Percentiles rank a stretch among this genome's conserved stretches.
phyloP scores from a whole-genome alignment of 345 rosid species.

The Corchorus capsularis region DNA sequence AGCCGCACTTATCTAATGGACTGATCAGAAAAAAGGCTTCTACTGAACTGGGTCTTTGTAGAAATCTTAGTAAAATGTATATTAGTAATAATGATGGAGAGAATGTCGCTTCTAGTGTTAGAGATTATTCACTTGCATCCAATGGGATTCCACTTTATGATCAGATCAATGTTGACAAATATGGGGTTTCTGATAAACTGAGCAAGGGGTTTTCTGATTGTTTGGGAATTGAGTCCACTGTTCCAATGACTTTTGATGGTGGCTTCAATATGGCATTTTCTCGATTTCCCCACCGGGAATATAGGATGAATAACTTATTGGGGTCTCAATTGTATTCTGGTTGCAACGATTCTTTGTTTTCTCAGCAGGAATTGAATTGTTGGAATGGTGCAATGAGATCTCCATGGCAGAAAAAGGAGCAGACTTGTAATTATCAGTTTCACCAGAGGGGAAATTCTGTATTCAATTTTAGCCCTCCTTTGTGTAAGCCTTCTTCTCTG shows the following conservation, averaged over 20 bases:
- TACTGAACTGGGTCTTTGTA: constrained; percentile 26
- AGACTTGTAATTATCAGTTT: constrained; percentile 8
- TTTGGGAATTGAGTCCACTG: constrained; percentile 17
- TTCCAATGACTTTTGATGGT: constrained; percentile 20
- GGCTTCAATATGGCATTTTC: constrained; percentile 10
- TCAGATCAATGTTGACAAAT: constrained; percentile 17
- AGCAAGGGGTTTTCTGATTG: constrained; percentile 24
- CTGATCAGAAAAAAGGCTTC: constrained; percentile 7
- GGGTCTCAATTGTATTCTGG: constrained; percentile 9
- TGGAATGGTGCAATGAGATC: constrained; percentile 19
- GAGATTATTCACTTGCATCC: constrained; percentile 12
- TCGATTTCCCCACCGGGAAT: constrained; percentile 17
- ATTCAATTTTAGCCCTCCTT: neutral
- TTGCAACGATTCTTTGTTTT: constrained; percentile 19
- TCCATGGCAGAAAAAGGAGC: constrained; percentile 21
- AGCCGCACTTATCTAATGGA: constrained; percentile 16
- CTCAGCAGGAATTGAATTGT: constrained; percentile 7
- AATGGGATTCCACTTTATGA: constrained; percentile 9
- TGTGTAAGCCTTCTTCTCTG: constrained; percentile 22
- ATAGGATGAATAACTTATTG: constrained; percentile 8
- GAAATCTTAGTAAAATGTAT: constrained; percentile 26
- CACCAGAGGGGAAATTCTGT: constrained; percentile 8
- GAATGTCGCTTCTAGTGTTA: constrained; percentile 14
- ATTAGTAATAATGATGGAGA: constrained; percentile 19
- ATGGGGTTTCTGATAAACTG: constrained; percentile 3